phyloP scores from a whole-genome alignment of 1,139 yeast species.

The Debaryomyces coudertii region DNA sequence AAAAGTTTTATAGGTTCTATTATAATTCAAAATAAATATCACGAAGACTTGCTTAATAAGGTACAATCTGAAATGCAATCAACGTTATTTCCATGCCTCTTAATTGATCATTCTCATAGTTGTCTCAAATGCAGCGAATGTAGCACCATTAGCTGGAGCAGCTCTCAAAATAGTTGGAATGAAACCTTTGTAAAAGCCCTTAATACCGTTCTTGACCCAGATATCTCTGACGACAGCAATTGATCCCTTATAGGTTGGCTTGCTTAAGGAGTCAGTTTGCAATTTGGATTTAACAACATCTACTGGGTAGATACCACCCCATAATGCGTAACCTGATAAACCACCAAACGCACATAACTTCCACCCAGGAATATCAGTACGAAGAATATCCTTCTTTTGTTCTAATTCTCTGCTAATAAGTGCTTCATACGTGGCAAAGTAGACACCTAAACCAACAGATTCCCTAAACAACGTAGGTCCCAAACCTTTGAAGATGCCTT shows the following conservation, averaged over 20 bases:
- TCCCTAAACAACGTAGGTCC: constrained; percentile 83
- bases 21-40: background rate
- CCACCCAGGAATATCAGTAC: constrained; percentile 82
- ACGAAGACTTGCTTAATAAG: background rate
- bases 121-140: constrained; percentile 88
- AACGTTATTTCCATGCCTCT: background rate
- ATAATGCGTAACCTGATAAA: constrained; percentile 80
- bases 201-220: constrained; percentile 57
- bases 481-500: constrained; percentile 76
- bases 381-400: constrained; percentile 35
- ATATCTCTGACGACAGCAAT: constrained; percentile 59
- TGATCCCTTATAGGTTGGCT: constrained; percentile 53
- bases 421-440: constrained; percentile 88
- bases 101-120: constrained; percentile 64
- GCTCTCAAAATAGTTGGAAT: constrained; percentile 90
- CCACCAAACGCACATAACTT: constrained; percentile 83
- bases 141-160: constrained; percentile 96
- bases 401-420: constrained; percentile 66
- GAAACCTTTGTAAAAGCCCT: constrained; percentile 86
- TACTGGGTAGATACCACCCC: constrained; percentile 80
- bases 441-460: constrained; percentile 84
- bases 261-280: constrained; percentile 73
- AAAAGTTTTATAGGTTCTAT: background rate
- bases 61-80: background rate
- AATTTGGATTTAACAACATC: constrained; percentile 85